Percentiles rank a stretch among this genome's conserved stretches.
phyloP scores from a whole-genome alignment of 75 land plant species.

The Cryptomeria japonica region DNA sequence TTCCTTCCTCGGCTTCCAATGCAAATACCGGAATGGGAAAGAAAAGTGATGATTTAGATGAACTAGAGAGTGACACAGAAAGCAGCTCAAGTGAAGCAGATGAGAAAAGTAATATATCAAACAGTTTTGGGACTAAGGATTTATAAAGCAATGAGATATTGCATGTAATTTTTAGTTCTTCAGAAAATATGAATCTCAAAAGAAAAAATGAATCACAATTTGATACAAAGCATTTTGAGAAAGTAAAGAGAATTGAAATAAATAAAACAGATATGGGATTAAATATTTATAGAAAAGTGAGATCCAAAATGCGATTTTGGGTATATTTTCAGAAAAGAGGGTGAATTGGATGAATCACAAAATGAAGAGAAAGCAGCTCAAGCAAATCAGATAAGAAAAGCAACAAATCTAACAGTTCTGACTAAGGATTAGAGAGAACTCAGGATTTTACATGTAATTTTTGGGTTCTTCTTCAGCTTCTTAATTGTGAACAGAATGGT shows the following conservation, averaged over 20 bases:
- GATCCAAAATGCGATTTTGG: background rate
- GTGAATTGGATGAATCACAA: conserved; percentile 22
- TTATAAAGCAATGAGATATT: background rate
- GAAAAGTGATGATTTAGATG: conserved; percentile 16
- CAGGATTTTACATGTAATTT: conserved; percentile 2
- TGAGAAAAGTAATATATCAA: conserved; percentile 10
- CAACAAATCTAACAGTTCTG: background rate
- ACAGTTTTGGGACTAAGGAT: conserved; percentile 6
- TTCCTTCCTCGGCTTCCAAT: conserved; percentile 14
- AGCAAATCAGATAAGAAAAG: conserved; percentile 15
- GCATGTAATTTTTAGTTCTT: background rate
- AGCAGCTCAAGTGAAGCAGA: conserved; percentile 33
- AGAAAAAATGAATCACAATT: background rate
- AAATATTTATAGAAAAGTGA: background rate
- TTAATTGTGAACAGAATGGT: background rate
- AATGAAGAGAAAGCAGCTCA: conserved; percentile 28
- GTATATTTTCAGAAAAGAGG: background rate
- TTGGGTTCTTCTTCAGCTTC: background rate
- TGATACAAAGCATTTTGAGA: background rate
- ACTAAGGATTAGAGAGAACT: background rate
- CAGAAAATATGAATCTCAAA: background rate
- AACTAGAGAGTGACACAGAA: conserved; percentile 29
- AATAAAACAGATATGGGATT: background rate
- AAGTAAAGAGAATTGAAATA: background rate
- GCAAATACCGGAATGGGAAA: conserved; percentile 8